Percentiles rank a stretch among this genome's conserved stretches.
Evolutionary conservation across 2,329 filamentous ascomycete species (phyloP).

Genomic region (Diaporthe sp.): DNA sequence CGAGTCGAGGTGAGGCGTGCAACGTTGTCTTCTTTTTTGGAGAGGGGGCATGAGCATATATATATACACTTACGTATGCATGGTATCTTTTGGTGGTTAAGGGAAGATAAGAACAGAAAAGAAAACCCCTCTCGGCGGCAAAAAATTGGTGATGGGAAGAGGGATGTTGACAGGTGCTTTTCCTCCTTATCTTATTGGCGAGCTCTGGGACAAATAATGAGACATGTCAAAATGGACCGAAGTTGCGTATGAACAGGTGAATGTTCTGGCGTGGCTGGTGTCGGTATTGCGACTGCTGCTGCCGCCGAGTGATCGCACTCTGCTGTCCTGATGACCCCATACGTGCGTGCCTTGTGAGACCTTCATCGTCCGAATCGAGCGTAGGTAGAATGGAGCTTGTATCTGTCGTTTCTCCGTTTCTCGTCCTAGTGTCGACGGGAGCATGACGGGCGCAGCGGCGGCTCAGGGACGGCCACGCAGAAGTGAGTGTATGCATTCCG

Average conservation of each 20-base stretch:
- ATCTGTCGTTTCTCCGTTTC: background rate
- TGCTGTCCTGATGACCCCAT: background rate
- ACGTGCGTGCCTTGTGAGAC: background rate
- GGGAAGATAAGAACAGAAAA: background rate
- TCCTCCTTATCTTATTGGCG: conserved; percentile 8
- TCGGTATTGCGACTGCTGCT: background rate
- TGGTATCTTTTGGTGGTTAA: background rate
- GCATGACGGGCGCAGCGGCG: too few relatives aligned
- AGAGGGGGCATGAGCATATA: background rate
- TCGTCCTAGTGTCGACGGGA: background rate
- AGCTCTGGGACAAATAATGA: conserved; percentile 10
- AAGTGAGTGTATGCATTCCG: background rate
- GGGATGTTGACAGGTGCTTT: background rate
- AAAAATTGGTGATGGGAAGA: conserved; percentile 1
- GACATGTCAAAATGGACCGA: conserved; percentile 5
- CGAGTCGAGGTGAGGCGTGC: background rate
- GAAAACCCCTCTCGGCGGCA: conserved; percentile 11
- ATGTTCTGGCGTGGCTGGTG: background rate
- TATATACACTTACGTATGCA: conserved; percentile 11
- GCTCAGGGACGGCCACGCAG: background rate
- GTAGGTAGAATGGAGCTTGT: background rate
- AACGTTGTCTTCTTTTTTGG: background rate
- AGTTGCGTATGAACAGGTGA: background rate
- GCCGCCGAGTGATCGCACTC: background rate
- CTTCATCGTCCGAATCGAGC: background rate